Base-by-base conservation (phyloP, 108 stramenopile genomes). In the Cyclotella cryptica region DNA sequence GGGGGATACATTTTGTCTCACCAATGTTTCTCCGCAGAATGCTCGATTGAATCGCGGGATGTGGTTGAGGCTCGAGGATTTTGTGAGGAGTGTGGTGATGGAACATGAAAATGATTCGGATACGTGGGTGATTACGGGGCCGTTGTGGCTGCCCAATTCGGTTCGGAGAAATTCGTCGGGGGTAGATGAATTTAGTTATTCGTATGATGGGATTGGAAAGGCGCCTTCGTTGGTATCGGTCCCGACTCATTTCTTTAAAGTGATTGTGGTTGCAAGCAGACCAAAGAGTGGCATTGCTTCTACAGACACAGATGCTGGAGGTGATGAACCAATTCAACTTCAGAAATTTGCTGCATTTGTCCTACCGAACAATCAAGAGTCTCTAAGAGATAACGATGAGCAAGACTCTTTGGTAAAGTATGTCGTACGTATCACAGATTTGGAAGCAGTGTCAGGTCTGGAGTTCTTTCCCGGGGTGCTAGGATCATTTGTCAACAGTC, bases 221-320 rank as follows among this genome's bases (percentile, higher is more conserved):
- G 90, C 91, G 19, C 95, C 95, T 30, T 80, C 86, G 1, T 64
- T 93, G 14, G 79, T 96, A 21, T 58, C 83, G 5, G 95, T 96
- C 11, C 95, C 95, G 15, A 93, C 95, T 12, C 95, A 96, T 65
- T 93, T 96, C 60, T 96, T 85, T 79, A 96, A 96, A 75, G 85
- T 95, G 11, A 78, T 68, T 9, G 75, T 80, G 27, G 74, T 87
- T 17, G 71, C 80, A 3, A 40, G 76, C 26, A 47, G 65, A 13
- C 46, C 74, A 0, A 60, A 53, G 18, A 9, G 57, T 35, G 35
- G 35, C 35, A 35, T 5, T 2, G 35, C 6, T 35, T 35, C 6
- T 35, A 35, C 35, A 35, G 4, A 6, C 2, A 6, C 35, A 35
- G 35, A 35, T 2, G 35, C 2, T 61, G 51, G 28, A 29, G 41